A percentile compares a stretch with the other conserved stretches of the same genome.
Evolutionary conservation across 78 protist genomes (phyloP).

Genomic region (Dictyostelium discoideum): dicty_2.7 NC_007089.4:6307001-6307500

Average conservation of each 20-base stretch:
- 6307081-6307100: too few relatives aligned
- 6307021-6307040: too few relatives aligned
- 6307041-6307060: too few relatives aligned
- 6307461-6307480: not conserved
- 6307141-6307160: too few relatives aligned
- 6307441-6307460: not conserved
- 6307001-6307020: too few relatives aligned
- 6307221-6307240: not conserved
- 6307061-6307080: too few relatives aligned
- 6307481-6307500: not conserved
- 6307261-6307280: not conserved
- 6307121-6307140: too few relatives aligned
- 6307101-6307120: too few relatives aligned
- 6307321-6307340: not conserved
- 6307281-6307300: not conserved
- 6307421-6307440: not conserved
- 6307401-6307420: not conserved
- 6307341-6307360: not conserved
- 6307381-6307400: not conserved
- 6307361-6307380: slow-evolving; percentile 8
- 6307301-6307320: not conserved
- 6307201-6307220: not conserved
- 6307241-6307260: not conserved
- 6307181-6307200: not conserved
- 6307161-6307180: not conserved